These are phyloP conservation scores for Saturnispora mendoncae DNA, from an alignment of 805 yeast species.

Conservation along the genomic window DNA sequence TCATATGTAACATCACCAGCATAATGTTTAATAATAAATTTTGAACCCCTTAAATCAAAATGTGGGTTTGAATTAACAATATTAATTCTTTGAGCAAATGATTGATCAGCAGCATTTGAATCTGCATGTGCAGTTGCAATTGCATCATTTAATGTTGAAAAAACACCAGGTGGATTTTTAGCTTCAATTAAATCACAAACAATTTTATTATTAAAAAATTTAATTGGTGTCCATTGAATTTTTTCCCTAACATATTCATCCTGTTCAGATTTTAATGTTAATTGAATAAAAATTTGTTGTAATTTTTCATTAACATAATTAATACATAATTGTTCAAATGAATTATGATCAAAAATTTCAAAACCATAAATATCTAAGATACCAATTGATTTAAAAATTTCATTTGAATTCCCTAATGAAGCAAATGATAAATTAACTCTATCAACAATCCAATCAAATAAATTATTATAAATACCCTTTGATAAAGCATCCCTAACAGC, in stretches of 20 bases:
- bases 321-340: conserved; percentile 92
- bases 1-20: conserved; percentile 98
- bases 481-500: conserved; percentile 95
- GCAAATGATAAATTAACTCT: conserved; percentile 79
- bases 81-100: conserved; percentile 85
- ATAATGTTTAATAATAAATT: conserved; percentile 88
- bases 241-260: conserved; percentile 94
- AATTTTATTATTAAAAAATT: conserved; percentile 90
- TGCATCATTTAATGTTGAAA: conserved; percentile 94
- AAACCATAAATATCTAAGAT: conserved; percentile 93
- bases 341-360: conserved; percentile 90
- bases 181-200: conserved; percentile 96
- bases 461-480: conserved; percentile 83
- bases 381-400: conserved; percentile 60
- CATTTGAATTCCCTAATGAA: conserved; percentile 29
- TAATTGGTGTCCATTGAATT: conserved; percentile 95
- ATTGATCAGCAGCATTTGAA: conserved; percentile 91
- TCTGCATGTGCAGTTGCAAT: conserved; percentile 99
- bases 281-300: conserved; percentile 92
- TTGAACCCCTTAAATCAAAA: conserved; percentile 74
- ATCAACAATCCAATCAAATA: conserved; percentile 94
- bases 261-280: conserved; percentile 94
- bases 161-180: conserved; percentile 89
- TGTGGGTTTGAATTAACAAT: conserved; percentile 76
- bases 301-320: conserved; percentile 93